Conservation (phyloP, 345 rosid genomes). For the Corchorus capsularis region DNA sequence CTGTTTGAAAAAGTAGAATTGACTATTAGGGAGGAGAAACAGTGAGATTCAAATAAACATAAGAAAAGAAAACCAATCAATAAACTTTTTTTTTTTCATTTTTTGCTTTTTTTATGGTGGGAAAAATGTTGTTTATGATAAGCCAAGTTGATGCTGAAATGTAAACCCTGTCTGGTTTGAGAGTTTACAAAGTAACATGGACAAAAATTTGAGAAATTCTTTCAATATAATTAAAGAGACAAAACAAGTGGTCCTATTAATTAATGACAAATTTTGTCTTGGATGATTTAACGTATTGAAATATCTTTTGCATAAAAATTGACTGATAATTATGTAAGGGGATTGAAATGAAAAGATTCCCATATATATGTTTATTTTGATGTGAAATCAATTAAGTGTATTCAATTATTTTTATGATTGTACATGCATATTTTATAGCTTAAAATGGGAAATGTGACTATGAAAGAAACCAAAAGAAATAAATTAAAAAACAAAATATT, state of each 20-base stretch:
- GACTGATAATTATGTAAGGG: background rate
- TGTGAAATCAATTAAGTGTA: background rate
- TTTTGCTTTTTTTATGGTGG: background rate
- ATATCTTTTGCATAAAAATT: background rate
- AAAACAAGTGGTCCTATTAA: background rate
- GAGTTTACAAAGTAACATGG: background rate
- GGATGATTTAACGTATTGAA: background rate
- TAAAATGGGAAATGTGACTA: too few species aligned
- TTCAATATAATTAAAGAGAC: background rate
- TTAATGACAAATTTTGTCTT: constrained; percentile 1
- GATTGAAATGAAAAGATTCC: background rate
- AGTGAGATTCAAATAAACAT: background rate
- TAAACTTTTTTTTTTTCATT: background rate
- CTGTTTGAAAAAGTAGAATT: too few species aligned
- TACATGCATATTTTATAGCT: background rate
- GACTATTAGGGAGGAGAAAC: too few species aligned
- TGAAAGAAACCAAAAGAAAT: too few species aligned
- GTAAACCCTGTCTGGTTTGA: background rate
- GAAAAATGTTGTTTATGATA: background rate
- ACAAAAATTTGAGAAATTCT: background rate
- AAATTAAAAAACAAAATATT: too few species aligned
- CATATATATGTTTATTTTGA: background rate
- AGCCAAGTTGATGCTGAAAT: background rate
- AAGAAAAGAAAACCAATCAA: background rate
- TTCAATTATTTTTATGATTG: background rate